Percentiles rank a stretch among this genome's conserved stretches.
Evolutionary conservation across 2,329 filamentous ascomycete species (phyloP).

Genomic region (Monilinia fructigena): DNA sequence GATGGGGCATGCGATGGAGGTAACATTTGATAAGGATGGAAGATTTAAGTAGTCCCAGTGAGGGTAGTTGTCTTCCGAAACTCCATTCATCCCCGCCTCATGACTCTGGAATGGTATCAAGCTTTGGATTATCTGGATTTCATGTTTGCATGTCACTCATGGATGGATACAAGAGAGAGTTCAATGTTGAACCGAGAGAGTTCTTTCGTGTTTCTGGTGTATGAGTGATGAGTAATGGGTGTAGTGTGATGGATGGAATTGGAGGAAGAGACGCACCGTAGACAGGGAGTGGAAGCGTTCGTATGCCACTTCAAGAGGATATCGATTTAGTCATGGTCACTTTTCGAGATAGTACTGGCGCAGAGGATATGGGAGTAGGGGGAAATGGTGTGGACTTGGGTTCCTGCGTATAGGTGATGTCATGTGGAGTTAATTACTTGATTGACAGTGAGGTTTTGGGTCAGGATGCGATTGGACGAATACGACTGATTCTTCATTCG

Average conservation of each 20-base stretch:
- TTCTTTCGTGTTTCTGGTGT: constrained; percentile 5
- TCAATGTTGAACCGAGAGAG: constrained; percentile 8
- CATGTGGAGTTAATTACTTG: not conserved
- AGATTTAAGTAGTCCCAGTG: constrained; percentile 33
- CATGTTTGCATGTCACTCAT: constrained; percentile 18
- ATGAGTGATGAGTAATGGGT: constrained; percentile 17
- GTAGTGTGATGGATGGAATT: constrained; percentile 10
- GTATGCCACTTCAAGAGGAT: constrained; percentile 21
- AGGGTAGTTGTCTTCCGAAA: constrained; percentile 16
- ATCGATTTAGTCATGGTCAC: constrained; percentile 18
- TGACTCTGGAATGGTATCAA: constrained; percentile 23
- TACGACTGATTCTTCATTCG: not conserved
- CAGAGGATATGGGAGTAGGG: constrained; percentile 13
- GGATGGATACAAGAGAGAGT: constrained; percentile 24
- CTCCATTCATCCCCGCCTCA: constrained; percentile 26
- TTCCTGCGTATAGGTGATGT: not conserved
- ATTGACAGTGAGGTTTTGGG: not conserved
- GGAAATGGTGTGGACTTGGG: constrained; percentile 10
- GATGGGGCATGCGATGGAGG: constrained; percentile 30
- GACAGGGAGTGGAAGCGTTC: constrained; percentile 23
- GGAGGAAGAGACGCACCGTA: constrained; percentile 22
- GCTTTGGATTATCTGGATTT: constrained; percentile 24
- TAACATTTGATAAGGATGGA: constrained; percentile 37
- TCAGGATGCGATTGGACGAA: not conserved
- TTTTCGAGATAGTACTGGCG: constrained; percentile 9